phyloP scores from a whole-genome alignment of 805 yeast species.

The Brettanomyces naardenensis region DNA sequence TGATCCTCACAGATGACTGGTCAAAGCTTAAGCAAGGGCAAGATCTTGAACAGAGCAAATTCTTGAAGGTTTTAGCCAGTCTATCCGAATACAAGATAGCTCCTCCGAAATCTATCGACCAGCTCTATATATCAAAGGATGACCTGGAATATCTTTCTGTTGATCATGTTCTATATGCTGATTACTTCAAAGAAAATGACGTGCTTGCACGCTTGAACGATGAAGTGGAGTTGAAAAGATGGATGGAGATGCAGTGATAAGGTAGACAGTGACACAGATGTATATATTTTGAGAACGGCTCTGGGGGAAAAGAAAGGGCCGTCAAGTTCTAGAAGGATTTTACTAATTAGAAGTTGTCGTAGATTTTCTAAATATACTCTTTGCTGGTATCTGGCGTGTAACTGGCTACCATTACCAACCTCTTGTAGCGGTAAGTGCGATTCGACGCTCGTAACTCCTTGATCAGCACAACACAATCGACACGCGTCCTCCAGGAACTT shows the following conservation, averaged over 20 bases:
- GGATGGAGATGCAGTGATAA: neutral
- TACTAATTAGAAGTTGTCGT: too few species aligned
- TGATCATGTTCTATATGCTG: constrained; percentile 1
- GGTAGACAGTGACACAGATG: too few species aligned
- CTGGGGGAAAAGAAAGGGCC: too few species aligned
- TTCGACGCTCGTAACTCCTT: too few species aligned
- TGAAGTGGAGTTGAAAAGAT: constrained; percentile 11
- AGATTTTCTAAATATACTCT: too few species aligned
- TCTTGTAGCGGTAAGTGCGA: too few species aligned
- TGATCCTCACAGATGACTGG: constrained; percentile 51
- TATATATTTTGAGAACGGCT: too few species aligned
- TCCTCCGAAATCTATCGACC: constrained; percentile 7
- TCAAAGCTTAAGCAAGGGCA: constrained; percentile 19
- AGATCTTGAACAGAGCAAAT: constrained; percentile 10
- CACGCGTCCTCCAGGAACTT: too few species aligned
- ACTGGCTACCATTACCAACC: too few species aligned
- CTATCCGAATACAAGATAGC: constrained; percentile 1
- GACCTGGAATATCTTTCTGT: constrained; percentile 9
- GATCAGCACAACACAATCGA: too few species aligned
- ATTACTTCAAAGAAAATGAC: constrained; percentile 9
- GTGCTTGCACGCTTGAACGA: constrained; percentile 12
- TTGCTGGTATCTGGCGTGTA: too few species aligned
- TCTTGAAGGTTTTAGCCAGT: constrained; percentile 10
- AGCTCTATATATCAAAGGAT: constrained; percentile 6
- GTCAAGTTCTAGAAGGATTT: too few species aligned